Evolutionary conservation across 306 rosid species (phyloP), one percentile per base, ranked within the genome.

Genomic region (Trichosanthes truncata): DNA sequence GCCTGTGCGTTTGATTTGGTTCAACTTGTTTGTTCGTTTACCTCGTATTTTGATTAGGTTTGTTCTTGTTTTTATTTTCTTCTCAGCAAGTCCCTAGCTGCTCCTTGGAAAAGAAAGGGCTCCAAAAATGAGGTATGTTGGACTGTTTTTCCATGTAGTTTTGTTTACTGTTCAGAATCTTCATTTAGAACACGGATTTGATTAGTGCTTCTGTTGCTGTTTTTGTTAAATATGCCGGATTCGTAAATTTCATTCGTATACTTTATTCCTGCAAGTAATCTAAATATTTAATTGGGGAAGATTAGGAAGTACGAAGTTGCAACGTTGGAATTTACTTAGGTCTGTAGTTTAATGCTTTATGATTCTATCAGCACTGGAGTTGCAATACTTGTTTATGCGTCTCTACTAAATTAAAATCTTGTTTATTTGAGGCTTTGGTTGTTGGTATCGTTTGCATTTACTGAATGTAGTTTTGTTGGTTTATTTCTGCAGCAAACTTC

Each of bases 401-500:
- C 21, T 10, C 4, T 68, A 40, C 14, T 21, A 6, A 38, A n/a
- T 20, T 40, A 10, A 20, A 20, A 69, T 36, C 4, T 21, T 20
- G 72, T 25, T 43, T 25, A 0, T 13, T 26, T 14, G 59, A 72
- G 14, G 4, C 18, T 46, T 14, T 72, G 57, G 21, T 46, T 46
- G 11, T 35, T 5, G 3, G 43, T 33, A 33, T 0, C 8, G 1
- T 14, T 63, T 7, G 41, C n/a, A 46, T 14, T 26, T 13, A 12
- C 21, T 72, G 23, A 72, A 21, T 73, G 78, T 29, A 17, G 60
- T 73, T 26, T 51, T 51, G 43, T 20, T 15, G 72, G 26, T 23
- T 77, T 78, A 62, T 52, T 6, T 71, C 1, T 83, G 82, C 87
- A 91, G 98, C 81, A 93, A 93, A 89, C 97, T 93, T 83, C 89